phyloP scores from a whole-genome alignment of 768 basidiomycete genomes.

The Mycena latifolia region DNA sequence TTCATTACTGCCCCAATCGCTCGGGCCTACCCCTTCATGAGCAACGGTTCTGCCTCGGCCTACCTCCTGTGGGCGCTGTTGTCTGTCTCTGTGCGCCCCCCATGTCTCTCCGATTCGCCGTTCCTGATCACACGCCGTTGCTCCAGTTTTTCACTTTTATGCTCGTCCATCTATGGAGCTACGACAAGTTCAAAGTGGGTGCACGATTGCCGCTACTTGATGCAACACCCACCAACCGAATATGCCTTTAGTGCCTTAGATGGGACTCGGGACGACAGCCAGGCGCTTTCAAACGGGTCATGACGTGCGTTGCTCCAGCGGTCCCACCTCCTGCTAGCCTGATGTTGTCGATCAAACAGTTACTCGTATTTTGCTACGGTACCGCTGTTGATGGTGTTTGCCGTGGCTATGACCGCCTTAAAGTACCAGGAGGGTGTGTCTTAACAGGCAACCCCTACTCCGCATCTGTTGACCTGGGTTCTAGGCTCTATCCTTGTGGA shows the following conservation, averaged over 20 bases:
- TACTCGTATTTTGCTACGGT: slow-evolving; percentile 86
- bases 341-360: slow-evolving; percentile 47
- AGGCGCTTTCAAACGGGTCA: slow-evolving; percentile 88
- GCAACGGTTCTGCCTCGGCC: slow-evolving; percentile 78
- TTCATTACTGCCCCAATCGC: slow-evolving; percentile 38
- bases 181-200: slow-evolving; percentile 71
- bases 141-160: slow-evolving; percentile 77
- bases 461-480: not conserved
- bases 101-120: slow-evolving; percentile 51
- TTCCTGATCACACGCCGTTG: slow-evolving; percentile 15
- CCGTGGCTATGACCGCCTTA: slow-evolving; percentile 68
- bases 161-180: slow-evolving; percentile 82
- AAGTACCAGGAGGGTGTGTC: slow-evolving; percentile 80
- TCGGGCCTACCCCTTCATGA: slow-evolving; percentile 60
- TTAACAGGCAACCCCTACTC: not conserved
- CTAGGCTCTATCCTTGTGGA: slow-evolving; percentile 56
- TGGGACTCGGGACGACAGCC: slow-evolving; percentile 84
- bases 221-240: not conserved
- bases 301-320: slow-evolving; percentile 72
- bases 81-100: slow-evolving; percentile 69
- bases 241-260: slow-evolving; percentile 60
- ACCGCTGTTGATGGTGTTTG: slow-evolving; percentile 74
- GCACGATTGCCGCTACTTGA: not conserved
- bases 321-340: slow-evolving; percentile 3
- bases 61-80: slow-evolving; percentile 85